phyloP scores from a whole-genome alignment of 78 protist species.

The Creolimax fragrantissima region DNA sequence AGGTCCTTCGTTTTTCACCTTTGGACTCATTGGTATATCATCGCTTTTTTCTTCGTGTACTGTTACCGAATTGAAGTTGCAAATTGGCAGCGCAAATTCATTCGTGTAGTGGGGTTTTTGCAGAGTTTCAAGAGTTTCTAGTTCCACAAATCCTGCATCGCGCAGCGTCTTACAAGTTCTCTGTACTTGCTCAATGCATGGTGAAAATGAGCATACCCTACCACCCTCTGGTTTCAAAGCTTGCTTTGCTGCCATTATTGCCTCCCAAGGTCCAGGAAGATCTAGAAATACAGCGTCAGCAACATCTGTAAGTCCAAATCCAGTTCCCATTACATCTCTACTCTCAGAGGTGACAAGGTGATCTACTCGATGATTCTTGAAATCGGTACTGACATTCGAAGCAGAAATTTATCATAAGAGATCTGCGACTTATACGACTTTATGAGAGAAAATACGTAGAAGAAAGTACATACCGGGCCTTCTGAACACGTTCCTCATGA shows the following conservation, averaged over 20 bases:
- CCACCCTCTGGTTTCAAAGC: conserved; percentile 29
- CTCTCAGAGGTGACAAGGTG: background rate
- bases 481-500: conserved; percentile 38
- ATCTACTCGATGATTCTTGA: background rate
- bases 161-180: conserved; percentile 8
- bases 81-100: too few species aligned
- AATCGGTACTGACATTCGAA: conserved; percentile 12
- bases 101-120: background rate
- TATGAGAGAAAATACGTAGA: too few species aligned
- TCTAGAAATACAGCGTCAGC: conserved; percentile 49
- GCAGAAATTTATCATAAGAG: too few species aligned
- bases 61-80: too few species aligned
- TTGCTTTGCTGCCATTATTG: background rate
- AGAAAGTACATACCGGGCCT: conserved; percentile 39
- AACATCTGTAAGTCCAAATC: background rate
- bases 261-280: conserved; percentile 62
- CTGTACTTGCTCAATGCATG: conserved; percentile 65
- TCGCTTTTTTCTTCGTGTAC: too few species aligned
- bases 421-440: too few species aligned
- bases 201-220: conserved; percentile 60
- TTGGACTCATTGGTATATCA: too few species aligned
- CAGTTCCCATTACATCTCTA: background rate
- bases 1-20: too few species aligned
- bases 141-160: background rate
- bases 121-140: background rate